Conservation (phyloP, 345 rosid genomes). For the Murraya koenigii region DNA sequence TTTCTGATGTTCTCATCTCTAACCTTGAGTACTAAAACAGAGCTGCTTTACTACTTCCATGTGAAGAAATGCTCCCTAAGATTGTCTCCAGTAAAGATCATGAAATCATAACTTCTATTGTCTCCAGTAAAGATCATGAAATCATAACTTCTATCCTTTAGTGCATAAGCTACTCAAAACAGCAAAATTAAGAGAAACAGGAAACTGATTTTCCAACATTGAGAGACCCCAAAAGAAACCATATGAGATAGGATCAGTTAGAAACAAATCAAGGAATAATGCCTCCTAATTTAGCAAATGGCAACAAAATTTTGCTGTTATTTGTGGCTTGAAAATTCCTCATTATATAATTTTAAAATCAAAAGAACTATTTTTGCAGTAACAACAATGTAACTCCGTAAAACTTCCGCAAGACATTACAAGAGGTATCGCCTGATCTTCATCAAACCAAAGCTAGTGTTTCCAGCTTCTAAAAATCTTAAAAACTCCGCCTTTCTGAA, state of each 20-base stretch:
- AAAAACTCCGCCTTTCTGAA: background rate
- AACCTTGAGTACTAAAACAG: background rate
- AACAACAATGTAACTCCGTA: background rate
- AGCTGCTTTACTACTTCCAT: background rate
- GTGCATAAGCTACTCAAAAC: too few relatives aligned
- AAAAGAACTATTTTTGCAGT: background rate
- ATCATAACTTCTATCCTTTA: background rate
- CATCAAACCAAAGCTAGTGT: background rate
- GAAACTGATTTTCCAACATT: background rate
- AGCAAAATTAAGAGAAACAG: background rate
- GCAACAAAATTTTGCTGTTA: background rate
- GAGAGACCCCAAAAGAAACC: background rate
- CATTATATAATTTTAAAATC: background rate
- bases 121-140: background rate
- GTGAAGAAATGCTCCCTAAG: background rate
- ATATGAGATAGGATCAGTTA: background rate
- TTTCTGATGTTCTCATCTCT: background rate
- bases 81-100: background rate
- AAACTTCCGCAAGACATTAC: background rate
- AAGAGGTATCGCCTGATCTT: background rate
- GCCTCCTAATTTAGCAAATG: background rate
- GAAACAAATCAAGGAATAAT: background rate
- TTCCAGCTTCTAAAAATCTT: background rate
- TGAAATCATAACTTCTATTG: too few relatives aligned
- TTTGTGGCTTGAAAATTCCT: background rate